Evolutionary conservation across 768 basidiomycete genomes (phyloP).

Genomic region (Leucocoprinus leucothites): DNA sequence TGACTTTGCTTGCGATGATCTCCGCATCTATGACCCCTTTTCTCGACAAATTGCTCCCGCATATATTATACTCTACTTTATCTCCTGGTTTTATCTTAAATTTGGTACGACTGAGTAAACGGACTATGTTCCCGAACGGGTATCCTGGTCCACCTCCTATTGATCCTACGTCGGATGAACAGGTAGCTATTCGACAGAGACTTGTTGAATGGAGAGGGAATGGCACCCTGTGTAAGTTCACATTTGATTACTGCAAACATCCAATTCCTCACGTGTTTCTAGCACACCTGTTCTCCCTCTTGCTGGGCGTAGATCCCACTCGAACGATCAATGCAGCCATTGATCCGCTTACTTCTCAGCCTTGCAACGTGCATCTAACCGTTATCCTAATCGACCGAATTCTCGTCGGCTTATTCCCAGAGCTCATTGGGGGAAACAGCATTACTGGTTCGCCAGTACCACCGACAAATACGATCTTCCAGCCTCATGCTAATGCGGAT

Average conservation of each 20-base stretch:
- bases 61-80: constrained; percentile 56
- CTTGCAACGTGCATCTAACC: constrained; percentile 79
- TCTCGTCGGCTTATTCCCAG: constrained; percentile 74
- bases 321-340: constrained; percentile 50
- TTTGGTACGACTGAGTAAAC: constrained; percentile 54
- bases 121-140: constrained; percentile 83
- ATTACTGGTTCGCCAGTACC: background rate
- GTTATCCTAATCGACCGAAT: constrained; percentile 73
- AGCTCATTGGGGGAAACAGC: constrained; percentile 39
- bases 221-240: constrained; percentile 32
- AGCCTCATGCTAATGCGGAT: background rate
- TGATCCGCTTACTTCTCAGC: constrained; percentile 55
- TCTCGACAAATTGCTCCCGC: constrained; percentile 70
- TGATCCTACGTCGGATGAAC: constrained; percentile 79
- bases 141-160: constrained; percentile 73
- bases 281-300: constrained; percentile 43
- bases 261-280: background rate
- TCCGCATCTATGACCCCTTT: constrained; percentile 48
- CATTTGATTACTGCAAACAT: too few species aligned
- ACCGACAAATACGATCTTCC: too few species aligned
- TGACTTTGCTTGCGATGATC: constrained; percentile 45
- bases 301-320: constrained; percentile 54
- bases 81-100: constrained; percentile 50
- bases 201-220: constrained; percentile 36
- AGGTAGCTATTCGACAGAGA: constrained; percentile 49